phyloP scores from a whole-genome alignment of 129 eudicot species.

The Artemisia tridentata region DNA sequence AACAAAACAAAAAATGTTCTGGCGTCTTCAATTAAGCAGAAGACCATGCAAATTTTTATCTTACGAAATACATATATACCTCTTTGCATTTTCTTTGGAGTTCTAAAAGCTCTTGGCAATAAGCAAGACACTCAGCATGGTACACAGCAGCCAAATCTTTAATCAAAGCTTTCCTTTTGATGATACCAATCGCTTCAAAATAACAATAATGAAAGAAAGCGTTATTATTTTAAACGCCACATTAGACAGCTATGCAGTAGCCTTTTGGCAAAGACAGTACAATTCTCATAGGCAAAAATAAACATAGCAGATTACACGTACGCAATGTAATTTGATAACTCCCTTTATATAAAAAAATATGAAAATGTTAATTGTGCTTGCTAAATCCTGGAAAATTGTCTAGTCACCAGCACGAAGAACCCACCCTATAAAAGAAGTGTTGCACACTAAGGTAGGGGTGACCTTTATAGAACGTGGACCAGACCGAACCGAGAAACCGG shows the following conservation, averaged over 20 bases:
- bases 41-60: neutral
- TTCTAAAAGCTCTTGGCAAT: constrained; percentile 65
- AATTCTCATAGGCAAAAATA: no score
- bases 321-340: no score
- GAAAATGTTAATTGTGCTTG: constrained; percentile 1
- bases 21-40: constrained; percentile 3
- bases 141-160: constrained; percentile 67
- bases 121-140: constrained; percentile 69
- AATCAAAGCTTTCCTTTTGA: constrained; percentile 67
- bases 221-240: neutral
- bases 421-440: no score
- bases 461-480: no score
- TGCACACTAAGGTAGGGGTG: no score
- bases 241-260: neutral
- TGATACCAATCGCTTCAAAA: constrained; percentile 61
- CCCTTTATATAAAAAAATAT: neutral
- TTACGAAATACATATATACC: constrained; percentile 30
- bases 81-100: constrained; percentile 65
- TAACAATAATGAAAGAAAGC: neutral
- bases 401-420: no score
- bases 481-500: no score
- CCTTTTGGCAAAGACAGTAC: neutral
- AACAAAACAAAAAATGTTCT: neutral
- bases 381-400: neutral
- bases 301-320: no score